Evolutionary conservation across 805 yeast species (phyloP).

Genomic region (Teunomyces funiuensis): DNA sequence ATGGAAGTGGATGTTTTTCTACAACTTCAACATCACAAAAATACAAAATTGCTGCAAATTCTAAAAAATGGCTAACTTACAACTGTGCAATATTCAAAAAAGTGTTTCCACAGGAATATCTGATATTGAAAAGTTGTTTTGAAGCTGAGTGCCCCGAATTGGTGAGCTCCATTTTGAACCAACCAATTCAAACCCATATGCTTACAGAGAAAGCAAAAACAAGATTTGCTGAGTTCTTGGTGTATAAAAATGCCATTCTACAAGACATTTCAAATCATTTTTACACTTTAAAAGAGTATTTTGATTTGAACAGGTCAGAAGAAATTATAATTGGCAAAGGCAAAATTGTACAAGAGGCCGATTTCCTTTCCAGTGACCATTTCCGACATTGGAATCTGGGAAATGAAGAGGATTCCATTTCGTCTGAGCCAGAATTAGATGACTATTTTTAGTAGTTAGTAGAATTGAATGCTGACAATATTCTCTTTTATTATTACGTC

Average conservation of each 20-base stretch:
- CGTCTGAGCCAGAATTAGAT: background rate
- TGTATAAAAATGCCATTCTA: background rate
- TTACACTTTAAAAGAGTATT: background rate
- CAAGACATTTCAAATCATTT: background rate
- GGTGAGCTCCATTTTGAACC: background rate
- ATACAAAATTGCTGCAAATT: conserved; percentile 7
- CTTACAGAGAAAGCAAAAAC: background rate
- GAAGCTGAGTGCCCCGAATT: background rate
- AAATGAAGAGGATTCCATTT: background rate
- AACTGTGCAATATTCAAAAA: conserved; percentile 12
- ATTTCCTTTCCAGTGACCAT: background rate
- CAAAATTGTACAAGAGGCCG: background rate
- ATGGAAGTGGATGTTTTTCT: conserved; percentile 12
- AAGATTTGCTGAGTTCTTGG: background rate
- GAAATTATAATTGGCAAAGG: background rate
- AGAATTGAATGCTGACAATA: background rate
- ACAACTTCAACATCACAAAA: background rate
- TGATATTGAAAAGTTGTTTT: conserved; percentile 7
- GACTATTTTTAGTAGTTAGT: background rate
- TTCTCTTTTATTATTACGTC: background rate
- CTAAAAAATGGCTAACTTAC: conserved; percentile 15
- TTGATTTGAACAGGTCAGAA: background rate
- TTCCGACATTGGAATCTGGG: background rate
- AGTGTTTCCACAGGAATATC: conserved; percentile 15
- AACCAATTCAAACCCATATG: background rate